Evolutionary conservation across 2,329 filamentous ascomycete species (phyloP).

Genomic region (Ophiostoma ips): DNA sequence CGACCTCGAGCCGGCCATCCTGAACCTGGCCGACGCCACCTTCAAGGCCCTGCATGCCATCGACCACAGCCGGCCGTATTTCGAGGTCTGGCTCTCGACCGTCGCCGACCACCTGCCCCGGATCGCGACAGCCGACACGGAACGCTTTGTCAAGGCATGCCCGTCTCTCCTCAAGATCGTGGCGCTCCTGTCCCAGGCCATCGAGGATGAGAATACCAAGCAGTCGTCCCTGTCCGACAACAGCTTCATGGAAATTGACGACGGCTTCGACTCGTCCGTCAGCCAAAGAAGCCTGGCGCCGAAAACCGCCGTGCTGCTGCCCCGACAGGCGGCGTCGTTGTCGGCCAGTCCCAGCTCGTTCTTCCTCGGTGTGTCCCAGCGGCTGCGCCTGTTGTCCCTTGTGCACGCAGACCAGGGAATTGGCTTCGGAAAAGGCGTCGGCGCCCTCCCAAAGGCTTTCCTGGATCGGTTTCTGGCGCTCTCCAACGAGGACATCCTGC

Average conservation of each 20-base stretch:
- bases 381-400: constrained; percentile 31
- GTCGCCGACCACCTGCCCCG: constrained; percentile 33
- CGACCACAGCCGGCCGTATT: constrained; percentile 31
- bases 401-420: constrained; percentile 30
- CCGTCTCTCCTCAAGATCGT: constrained; percentile 30
- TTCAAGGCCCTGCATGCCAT: constrained; percentile 28
- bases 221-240: constrained; percentile 24
- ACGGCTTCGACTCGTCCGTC: constrained; percentile 46
- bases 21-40: constrained; percentile 27
- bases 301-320: constrained; percentile 28
- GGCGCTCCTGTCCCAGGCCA: constrained; percentile 23
- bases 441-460: constrained; percentile 35
- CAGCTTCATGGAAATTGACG: constrained; percentile 55
- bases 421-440: constrained; percentile 29
- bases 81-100: constrained; percentile 32
- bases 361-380: constrained; percentile 31
- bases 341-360: constrained; percentile 31
- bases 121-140: constrained; percentile 25
- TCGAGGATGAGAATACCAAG: constrained; percentile 20
- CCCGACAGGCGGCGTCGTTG: constrained; percentile 32
- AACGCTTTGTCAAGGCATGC: constrained; percentile 24
- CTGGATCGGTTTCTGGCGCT: constrained; percentile 35
- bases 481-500: constrained; percentile 38
- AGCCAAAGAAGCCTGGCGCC: constrained; percentile 30
- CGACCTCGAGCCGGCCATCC: constrained; percentile 31